These are phyloP conservation scores for Rhexocercosporidium sp. DNA, from an alignment of 2,329 filamentous ascomycete genomes.

Conservation along the genomic window DNA sequence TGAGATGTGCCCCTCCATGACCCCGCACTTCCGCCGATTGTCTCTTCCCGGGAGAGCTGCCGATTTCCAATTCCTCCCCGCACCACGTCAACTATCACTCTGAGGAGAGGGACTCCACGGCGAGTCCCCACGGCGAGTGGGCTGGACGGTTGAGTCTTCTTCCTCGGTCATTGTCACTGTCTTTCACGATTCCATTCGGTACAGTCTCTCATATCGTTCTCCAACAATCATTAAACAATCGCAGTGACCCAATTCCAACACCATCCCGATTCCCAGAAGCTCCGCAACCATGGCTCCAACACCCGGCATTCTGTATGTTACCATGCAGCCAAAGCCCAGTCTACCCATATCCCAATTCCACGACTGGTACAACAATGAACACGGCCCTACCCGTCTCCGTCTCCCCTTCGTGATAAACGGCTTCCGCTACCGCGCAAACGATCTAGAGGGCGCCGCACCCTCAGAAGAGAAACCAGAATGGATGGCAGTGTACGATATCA, in stretches of 20 bases:
- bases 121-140: background rate
- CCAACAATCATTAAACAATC: background rate
- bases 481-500: slow-evolving; percentile 83
- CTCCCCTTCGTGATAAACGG: slow-evolving; percentile 77
- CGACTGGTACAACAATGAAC: slow-evolving; percentile 95
- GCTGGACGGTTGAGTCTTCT: slow-evolving; percentile 1
- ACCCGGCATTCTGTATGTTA: slow-evolving; percentile 80
- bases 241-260: background rate
- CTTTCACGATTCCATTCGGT: background rate
- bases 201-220: background rate
- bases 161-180: background rate
- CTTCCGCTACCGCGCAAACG: slow-evolving; percentile 75
- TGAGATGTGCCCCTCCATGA: slow-evolving; percentile 1
- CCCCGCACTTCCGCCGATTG: background rate
- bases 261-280: background rate
- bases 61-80: background rate
- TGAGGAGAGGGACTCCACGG: background rate
- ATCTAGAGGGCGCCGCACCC: slow-evolving; percentile 48
- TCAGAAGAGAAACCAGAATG: slow-evolving; percentile 63
- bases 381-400: slow-evolving; percentile 80
- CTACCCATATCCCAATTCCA: slow-evolving; percentile 71
- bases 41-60: slow-evolving; percentile 5
- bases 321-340: slow-evolving; percentile 78
- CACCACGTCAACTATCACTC: background rate
- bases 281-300: slow-evolving; percentile 25